phyloP scores from a whole-genome alignment of 805 yeast species.

The Zygosaccharomyces rouxii region DNA sequence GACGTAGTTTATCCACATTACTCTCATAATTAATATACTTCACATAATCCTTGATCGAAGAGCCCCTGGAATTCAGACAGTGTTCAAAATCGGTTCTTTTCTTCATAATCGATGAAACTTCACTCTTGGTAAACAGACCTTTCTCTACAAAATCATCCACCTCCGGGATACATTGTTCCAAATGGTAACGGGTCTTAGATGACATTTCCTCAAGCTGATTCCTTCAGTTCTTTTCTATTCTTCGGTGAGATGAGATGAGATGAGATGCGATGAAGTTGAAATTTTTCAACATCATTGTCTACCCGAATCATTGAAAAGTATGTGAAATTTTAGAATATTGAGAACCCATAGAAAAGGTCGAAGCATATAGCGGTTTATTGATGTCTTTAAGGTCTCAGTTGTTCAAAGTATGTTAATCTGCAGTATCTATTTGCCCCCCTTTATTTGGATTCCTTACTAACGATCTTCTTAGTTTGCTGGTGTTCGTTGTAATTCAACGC shows the following conservation, averaged over 20 bases:
- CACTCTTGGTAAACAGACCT: slow-evolving; percentile 77
- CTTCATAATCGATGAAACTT: slow-evolving; percentile 80
- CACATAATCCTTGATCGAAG: slow-evolving; percentile 70
- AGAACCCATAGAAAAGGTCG: not conserved
- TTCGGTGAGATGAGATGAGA: slow-evolving; percentile 9
- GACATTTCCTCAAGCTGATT: slow-evolving; percentile 35
- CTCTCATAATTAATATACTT: slow-evolving; percentile 76
- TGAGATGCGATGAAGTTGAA: slow-evolving; percentile 20
- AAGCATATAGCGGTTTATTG: not conserved
- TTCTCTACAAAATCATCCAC: slow-evolving; percentile 79
- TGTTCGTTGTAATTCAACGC: slow-evolving; percentile 5
- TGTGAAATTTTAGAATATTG: not conserved
- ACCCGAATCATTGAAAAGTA: slow-evolving; percentile 7
- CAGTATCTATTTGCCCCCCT: not conserved
- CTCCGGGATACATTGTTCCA: slow-evolving; percentile 81
- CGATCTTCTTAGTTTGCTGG: not conserved
- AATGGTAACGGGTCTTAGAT: slow-evolving; percentile 51
- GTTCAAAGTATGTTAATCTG: not conserved
- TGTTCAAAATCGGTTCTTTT: slow-evolving; percentile 95
- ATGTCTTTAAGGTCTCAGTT: slow-evolving; percentile 3
- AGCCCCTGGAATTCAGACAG: slow-evolving; percentile 76
- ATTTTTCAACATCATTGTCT: slow-evolving; percentile 11
- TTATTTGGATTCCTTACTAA: not conserved
- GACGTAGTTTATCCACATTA: slow-evolving; percentile 72
- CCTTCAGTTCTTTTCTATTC: not conserved